phyloP scores from a whole-genome alignment of 179 eudicot species.

The Heliamphora pulchella region DNA sequence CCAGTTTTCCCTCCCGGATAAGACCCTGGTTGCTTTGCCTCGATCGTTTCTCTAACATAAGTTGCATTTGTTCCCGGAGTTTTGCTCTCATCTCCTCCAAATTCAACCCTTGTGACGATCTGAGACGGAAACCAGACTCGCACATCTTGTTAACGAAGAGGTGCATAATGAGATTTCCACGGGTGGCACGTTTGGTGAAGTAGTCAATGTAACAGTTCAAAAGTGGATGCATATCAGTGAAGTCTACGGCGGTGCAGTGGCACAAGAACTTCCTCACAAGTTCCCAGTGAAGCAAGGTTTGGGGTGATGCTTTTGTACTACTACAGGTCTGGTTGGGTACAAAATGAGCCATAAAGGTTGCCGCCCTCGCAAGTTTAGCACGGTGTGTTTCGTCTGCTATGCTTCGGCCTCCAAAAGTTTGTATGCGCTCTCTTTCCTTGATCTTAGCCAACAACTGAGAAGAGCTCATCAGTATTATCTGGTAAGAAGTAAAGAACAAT shows the following conservation, averaged over 20 bases:
- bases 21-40: not conserved
- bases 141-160: slow-evolving; percentile 1
- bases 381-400: not conserved
- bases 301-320: not conserved
- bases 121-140: not conserved
- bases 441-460: not conserved
- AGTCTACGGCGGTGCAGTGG: not conserved
- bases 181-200: not conserved
- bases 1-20: not conserved
- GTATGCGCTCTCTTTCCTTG: not conserved
- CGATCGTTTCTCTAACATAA: no score
- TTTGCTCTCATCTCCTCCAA: not conserved
- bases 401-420: not conserved
- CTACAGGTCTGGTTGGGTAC: not conserved
- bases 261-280: slow-evolving; percentile 7
- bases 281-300: not conserved
- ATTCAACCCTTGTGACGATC: not conserved
- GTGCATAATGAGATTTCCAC: not conserved
- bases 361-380: not conserved
- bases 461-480: slow-evolving; percentile 11
- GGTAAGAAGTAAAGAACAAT: not conserved
- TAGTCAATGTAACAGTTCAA: slow-evolving; percentile 4
- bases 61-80: not conserved
- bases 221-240: not conserved
- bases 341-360: not conserved